Conservation (phyloP, 768 basidiomycete species). For the Arthromyces matolae region DNA sequence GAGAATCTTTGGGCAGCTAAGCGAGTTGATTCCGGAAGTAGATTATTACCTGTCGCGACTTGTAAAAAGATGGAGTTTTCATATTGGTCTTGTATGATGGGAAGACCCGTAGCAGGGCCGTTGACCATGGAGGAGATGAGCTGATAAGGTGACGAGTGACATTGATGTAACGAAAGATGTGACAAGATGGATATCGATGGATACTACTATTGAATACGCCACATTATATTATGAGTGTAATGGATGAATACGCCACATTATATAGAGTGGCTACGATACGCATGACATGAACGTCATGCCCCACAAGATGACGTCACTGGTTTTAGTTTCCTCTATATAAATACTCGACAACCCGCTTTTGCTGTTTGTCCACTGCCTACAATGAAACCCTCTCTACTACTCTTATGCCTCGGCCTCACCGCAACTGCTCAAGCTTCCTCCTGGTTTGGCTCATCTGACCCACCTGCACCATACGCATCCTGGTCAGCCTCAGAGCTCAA, state of each 20-base stretch:
- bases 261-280: not conserved
- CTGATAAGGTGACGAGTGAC: too few species aligned
- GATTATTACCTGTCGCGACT: too few species aligned
- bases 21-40: too few species aligned
- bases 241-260: conserved; percentile 3
- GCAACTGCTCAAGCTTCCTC: conserved; percentile 39
- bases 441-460: conserved; percentile 47
- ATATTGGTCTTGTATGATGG: too few species aligned
- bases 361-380: not conserved
- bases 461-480: conserved; percentile 31
- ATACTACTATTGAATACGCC: too few species aligned
- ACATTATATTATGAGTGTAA: too few species aligned
- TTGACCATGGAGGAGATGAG: too few species aligned
- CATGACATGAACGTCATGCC: conserved; percentile 15
- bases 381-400: conserved; percentile 28
- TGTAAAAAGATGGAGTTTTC: too few species aligned
- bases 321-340: conserved; percentile 8
- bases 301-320: conserved; percentile 21
- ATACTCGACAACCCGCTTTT: not conserved
- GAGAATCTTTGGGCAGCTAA: too few species aligned
- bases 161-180: too few species aligned
- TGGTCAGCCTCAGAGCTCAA: conserved; percentile 69
- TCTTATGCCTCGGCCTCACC: conserved; percentile 27
- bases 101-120: too few species aligned
- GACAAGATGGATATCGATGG: too few species aligned